A percentile compares a stretch with the other conserved stretches of the same genome.
Evolutionary conservation across 495 filamentous ascomycete genomes (phyloP).

Genomic region (Lasiosphaeris hirsuta): DNA sequence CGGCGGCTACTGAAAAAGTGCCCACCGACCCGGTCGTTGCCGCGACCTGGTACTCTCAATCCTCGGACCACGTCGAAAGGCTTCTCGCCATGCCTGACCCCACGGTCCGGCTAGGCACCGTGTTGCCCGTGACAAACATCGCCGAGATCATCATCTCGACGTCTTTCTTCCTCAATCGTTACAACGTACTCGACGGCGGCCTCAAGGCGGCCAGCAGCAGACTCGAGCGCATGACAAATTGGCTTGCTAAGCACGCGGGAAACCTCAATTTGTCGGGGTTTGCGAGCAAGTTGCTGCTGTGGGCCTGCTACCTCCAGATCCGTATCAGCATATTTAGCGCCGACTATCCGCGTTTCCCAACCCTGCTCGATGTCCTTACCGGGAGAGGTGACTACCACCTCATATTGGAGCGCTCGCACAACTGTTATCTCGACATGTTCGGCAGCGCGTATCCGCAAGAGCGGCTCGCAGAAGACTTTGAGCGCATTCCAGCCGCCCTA

Average conservation of each 20-base stretch:
- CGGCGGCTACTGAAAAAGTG: not conserved
- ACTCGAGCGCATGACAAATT: conserved; percentile 15
- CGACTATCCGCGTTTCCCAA: conserved; percentile 5
- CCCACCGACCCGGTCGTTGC: not conserved
- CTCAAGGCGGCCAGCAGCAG: conserved; percentile 5
- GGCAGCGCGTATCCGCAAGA: conserved; percentile 18
- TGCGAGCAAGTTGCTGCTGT: conserved; percentile 22
- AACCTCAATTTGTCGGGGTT: conserved; percentile 17
- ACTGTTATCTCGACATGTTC: conserved; percentile 19
- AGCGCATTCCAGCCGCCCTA: conserved; percentile 16
- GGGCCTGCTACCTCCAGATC: conserved; percentile 23
- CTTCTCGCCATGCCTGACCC: conserved; percentile 13
- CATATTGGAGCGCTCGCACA: conserved; percentile 18
- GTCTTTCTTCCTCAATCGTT: conserved; percentile 21
- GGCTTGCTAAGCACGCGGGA: conserved; percentile 12
- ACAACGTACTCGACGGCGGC: conserved; percentile 15
- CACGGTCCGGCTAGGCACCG: conserved; percentile 4
- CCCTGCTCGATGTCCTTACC: conserved; percentile 17
- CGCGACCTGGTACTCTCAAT: conserved; percentile 10
- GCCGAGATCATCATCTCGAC: conserved; percentile 21
- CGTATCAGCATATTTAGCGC: conserved; percentile 20
- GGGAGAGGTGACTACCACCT: conserved; percentile 13
- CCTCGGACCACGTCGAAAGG: conserved; percentile 12
- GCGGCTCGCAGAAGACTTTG: conserved; percentile 16
- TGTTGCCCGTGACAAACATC: conserved; percentile 13